These are phyloP conservation scores for Pseudomicrostroma phylloplanum DNA, from an alignment of 1,284 basidiomycete species.

Conservation along the genomic window DNA sequence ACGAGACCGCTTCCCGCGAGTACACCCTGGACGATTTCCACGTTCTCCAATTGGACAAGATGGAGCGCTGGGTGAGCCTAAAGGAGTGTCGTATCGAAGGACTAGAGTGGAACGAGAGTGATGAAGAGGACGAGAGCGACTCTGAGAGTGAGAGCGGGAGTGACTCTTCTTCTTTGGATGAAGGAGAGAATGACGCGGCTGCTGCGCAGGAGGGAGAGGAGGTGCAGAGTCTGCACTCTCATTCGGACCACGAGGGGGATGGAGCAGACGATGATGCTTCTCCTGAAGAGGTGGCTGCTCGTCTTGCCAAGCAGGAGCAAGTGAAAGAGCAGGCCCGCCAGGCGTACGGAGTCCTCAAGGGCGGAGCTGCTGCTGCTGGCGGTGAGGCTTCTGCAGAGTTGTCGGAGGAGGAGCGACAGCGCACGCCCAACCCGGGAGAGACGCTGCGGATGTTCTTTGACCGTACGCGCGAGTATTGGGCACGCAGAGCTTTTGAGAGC, in stretches of 20 bases:
- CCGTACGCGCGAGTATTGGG: slow-evolving; percentile 66
- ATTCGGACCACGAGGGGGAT: slow-evolving; percentile 17
- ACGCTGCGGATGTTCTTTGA: slow-evolving; percentile 77
- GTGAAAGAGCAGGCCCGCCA: slow-evolving; percentile 57
- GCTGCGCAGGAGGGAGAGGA: slow-evolving; percentile 33
- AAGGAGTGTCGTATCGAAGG: slow-evolving; percentile 45
- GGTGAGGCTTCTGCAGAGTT: slow-evolving; percentile 51
- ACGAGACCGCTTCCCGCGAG: slow-evolving; percentile 43
- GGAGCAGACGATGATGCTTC: not conserved
- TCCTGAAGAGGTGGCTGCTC: slow-evolving; percentile 8
- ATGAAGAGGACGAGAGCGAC: slow-evolving; percentile 25
- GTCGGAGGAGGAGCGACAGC: slow-evolving; percentile 67
- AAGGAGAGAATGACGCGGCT: slow-evolving; percentile 17
- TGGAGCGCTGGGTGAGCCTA: slow-evolving; percentile 45
- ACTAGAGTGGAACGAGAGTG: slow-evolving; percentile 46
- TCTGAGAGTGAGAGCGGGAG: slow-evolving; percentile 21
- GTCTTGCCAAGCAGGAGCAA: slow-evolving; percentile 11
- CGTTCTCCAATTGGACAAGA: slow-evolving; percentile 46
- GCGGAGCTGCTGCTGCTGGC: not conserved
- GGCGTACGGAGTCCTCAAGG: slow-evolving; percentile 70
- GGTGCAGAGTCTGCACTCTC: slow-evolving; percentile 1
- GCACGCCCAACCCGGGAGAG: slow-evolving; percentile 82
- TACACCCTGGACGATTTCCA: slow-evolving; percentile 50
- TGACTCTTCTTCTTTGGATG: slow-evolving; percentile 17
- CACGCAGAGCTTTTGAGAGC: slow-evolving; percentile 62